phyloP scores from a whole-genome alignment of 768 basidiomycete genomes.

The Daedalea quercina region DNA sequence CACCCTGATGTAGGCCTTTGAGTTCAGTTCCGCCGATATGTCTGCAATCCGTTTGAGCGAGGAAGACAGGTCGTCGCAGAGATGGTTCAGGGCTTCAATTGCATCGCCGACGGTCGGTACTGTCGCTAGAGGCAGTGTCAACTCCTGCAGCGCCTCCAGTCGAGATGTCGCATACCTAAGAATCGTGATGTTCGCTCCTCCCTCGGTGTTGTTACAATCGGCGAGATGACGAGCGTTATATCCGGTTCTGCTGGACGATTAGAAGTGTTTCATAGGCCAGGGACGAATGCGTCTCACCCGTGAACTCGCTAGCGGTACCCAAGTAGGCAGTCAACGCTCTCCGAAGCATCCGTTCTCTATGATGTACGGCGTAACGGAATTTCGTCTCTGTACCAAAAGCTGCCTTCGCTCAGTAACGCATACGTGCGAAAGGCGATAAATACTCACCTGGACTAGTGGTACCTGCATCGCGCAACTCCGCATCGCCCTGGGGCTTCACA shows the following conservation, averaged over 20 bases:
- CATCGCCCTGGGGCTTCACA: conserved; percentile 59
- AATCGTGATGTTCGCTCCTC: conserved; percentile 55
- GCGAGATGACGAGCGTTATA: conserved; percentile 65
- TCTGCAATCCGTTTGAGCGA: conserved; percentile 62
- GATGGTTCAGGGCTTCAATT: conserved; percentile 55
- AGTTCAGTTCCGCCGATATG: conserved; percentile 62
- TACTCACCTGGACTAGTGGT: conserved; percentile 52
- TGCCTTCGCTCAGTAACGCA: conserved; percentile 12
- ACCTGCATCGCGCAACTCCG: conserved; percentile 51
- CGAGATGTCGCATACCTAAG: conserved; percentile 35
- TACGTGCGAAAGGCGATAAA: conserved; percentile 9
- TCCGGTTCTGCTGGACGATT: conserved; percentile 47
- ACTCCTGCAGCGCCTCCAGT: not conserved
- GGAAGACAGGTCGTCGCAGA: conserved; percentile 54
- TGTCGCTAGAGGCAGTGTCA: conserved; percentile 54
- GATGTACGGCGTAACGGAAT: conserved; percentile 52
- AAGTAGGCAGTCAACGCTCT: conserved; percentile 62
- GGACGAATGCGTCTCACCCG: conserved; percentile 32
- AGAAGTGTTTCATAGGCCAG: not conserved
- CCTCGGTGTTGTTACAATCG: conserved; percentile 50
- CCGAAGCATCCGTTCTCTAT: conserved; percentile 50
- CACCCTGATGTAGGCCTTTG: conserved; percentile 63
- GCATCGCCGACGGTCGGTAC: conserved; percentile 73
- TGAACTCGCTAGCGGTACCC: conserved; percentile 67
- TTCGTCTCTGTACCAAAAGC: conserved; percentile 48